These are phyloP conservation scores for Talaromyces sp. DNA, from an alignment of 2,329 filamentous ascomycete genomes.

Conservation along the genomic window DNA sequence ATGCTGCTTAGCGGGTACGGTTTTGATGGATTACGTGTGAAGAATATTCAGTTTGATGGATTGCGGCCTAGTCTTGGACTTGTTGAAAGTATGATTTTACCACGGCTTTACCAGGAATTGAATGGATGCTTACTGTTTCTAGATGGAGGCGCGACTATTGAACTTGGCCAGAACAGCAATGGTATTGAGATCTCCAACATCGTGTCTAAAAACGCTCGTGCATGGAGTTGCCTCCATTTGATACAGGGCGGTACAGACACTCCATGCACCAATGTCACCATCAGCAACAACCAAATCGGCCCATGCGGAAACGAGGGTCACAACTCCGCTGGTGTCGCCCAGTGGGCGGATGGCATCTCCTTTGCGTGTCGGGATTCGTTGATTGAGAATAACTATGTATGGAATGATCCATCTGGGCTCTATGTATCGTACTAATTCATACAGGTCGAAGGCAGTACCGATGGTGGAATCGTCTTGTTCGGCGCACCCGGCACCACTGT, in stretches of 20 bases:
- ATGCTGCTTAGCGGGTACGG: conserved; percentile 14
- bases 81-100: background rate
- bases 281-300: conserved; percentile 18
- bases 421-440: background rate
- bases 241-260: conserved; percentile 8
- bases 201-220: conserved; percentile 10
- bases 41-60: conserved; percentile 20
- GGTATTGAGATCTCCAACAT: conserved; percentile 11
- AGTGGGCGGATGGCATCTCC: conserved; percentile 20
- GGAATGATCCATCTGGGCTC: background rate
- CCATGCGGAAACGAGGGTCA: conserved; percentile 16
- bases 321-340: conserved; percentile 10
- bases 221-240: conserved; percentile 18
- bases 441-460: conserved; percentile 18
- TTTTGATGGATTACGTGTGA: conserved; percentile 4
- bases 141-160: conserved; percentile 18
- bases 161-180: conserved; percentile 12
- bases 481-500: conserved; percentile 19
- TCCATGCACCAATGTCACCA: conserved; percentile 15
- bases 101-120: background rate
- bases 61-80: conserved; percentile 8
- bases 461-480: conserved; percentile 20
- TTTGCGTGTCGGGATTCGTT: conserved; percentile 17
- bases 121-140: background rate
- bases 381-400: conserved; percentile 17